These are phyloP conservation scores for Blastomyces gilchristii DNA, from an alignment of 2,329 filamentous ascomycete species.

Conservation along the genomic window DNA sequence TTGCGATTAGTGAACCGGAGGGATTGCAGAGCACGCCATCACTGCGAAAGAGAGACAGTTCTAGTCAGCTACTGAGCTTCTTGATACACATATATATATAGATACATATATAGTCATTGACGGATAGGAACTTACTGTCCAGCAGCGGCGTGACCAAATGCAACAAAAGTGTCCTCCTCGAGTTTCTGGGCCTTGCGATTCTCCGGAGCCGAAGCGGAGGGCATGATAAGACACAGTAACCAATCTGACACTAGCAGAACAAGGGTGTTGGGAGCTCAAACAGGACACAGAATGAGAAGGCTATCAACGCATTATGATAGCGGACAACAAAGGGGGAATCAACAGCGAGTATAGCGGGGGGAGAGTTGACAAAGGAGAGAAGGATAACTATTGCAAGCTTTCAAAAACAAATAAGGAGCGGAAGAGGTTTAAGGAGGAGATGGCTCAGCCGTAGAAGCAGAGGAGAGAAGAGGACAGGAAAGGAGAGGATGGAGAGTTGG, in stretches of 20 bases:
- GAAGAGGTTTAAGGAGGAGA: neutral
- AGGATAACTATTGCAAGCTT: neutral
- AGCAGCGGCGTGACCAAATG: slow-evolving; percentile 38
- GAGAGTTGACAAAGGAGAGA: neutral
- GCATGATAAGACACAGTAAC: slow-evolving; percentile 19
- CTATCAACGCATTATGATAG: neutral
- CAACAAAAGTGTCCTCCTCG: slow-evolving; percentile 32
- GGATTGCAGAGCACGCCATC: slow-evolving; percentile 81
- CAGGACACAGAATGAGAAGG: neutral
- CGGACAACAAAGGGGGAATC: neutral
- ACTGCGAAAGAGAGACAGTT: slow-evolving; percentile 39
- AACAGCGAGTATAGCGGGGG: neutral
- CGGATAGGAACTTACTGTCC: slow-evolving; percentile 39
- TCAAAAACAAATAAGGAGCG: neutral
- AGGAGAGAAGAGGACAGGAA: neutral
- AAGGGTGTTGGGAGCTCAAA: neutral
- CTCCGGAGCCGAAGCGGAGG: slow-evolving; percentile 25
- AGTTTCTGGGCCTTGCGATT: slow-evolving; percentile 27
- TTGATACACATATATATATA: neutral
- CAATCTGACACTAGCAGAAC: neutral
- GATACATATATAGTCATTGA: neutral
- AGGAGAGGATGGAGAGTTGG: neutral
- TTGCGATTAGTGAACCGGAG: slow-evolving; percentile 79
- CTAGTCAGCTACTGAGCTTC: neutral
- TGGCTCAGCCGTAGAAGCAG: neutral